These are phyloP conservation scores for Aspergillus latus DNA, from an alignment of 2,329 filamentous ascomycete genomes.

Conservation along the genomic window DNA sequence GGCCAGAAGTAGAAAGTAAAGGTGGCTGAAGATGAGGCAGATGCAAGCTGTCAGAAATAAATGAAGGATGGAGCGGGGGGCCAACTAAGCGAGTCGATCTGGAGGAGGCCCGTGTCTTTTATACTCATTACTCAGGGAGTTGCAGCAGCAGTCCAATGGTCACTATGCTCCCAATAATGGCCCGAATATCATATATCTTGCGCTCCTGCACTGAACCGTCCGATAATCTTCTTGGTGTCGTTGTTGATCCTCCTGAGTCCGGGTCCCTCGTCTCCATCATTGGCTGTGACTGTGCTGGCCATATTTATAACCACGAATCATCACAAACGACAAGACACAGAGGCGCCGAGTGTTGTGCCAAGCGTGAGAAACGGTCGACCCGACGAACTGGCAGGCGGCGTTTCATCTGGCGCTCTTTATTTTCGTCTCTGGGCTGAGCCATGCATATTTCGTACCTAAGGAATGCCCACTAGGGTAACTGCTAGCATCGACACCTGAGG, in stretches of 20 bases:
- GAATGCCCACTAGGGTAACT: neutral
- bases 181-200: neutral
- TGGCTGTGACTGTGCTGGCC: neutral
- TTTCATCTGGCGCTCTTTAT: conserved; percentile 11
- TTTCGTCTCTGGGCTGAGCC: neutral
- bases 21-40: conserved; percentile 5
- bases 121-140: neutral
- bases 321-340: neutral
- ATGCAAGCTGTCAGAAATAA: conserved; percentile 11
- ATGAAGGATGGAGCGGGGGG: conserved; percentile 7
- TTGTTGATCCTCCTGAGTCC: neutral
- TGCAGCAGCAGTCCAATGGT: neutral
- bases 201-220: neutral
- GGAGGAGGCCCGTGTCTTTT: neutral
- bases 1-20: neutral
- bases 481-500: neutral
- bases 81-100: conserved; percentile 13
- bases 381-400: conserved; percentile 5
- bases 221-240: neutral
- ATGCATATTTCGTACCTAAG: neutral
- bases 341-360: conserved; percentile 7
- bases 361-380: conserved; percentile 8
- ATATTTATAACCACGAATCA: conserved; percentile 16
- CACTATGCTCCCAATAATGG: neutral
- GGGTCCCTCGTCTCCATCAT: neutral